Evolutionary conservation across 1,139 yeast species (phyloP), one percentile per base, ranked within the genome.

Genomic region (Magnusiomyces paraingens): DNA sequence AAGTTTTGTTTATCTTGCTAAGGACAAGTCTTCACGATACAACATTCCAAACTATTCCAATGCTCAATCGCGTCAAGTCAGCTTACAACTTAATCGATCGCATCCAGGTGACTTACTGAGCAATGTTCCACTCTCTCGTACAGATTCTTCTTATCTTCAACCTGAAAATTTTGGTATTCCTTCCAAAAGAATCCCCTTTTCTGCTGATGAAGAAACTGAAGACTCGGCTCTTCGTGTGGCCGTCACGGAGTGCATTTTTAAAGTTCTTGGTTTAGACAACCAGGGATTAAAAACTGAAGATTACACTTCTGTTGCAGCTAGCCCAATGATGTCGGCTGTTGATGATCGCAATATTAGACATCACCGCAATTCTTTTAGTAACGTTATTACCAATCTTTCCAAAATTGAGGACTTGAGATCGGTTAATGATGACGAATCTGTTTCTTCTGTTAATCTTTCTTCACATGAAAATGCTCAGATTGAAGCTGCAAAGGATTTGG

Each of bases 51-150:
- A 39, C 10, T 38, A 48, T 15, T 36, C 38, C 5, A 50, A 46
- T 11, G 15, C 53, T 15, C n/a, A 66, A 66, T 83, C 91, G 1
- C 73, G 88, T 55, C 86, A 86, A 60, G 89, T 86, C 21, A 76
- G 80, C 3, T 69, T 87, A 41, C 82, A 80, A 51, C 80, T 90
- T 0, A 73, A 84, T 49, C 75, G 75, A 20, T 76, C 80, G 35
- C 85, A 86, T 56, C 96, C 96, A 0, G 96, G 96, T 35, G 96
- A 89, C 66, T 73, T 89, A 54, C 70, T 89, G 15, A 86, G 95
- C 0, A 86, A 86, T 52, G 96, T 86, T 0, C 94, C 96, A 0
- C 69, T 88, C 2, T 80, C 90, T 0, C 73, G 91, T 59, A 73
- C 76, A 55, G 75, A 70, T 21, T 42, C 52, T 14, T 20, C 22